Evolutionary conservation across 352 stramenopile species (phyloP).

Genomic region (Globisporangium spiculum): DNA sequence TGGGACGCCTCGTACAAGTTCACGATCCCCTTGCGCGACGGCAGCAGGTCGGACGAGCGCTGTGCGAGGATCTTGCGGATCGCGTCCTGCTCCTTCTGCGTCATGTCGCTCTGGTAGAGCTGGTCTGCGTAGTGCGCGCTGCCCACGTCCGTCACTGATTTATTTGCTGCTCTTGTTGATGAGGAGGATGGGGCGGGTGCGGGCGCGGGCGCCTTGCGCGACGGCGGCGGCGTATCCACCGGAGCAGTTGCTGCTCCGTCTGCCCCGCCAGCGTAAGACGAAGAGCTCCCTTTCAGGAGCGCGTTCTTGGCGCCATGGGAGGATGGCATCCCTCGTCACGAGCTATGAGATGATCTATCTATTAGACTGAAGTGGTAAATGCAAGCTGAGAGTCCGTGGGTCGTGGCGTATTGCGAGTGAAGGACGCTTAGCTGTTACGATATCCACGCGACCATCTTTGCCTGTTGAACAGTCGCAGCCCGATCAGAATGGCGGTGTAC

Average conservation of each 20-base stretch:
- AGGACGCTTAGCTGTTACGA: too few relatives aligned
- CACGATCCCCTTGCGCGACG: constrained; percentile 37
- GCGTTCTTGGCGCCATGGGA: constrained; percentile 1
- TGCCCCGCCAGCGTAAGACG: constrained; percentile 1
- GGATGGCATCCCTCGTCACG: constrained; percentile 1
- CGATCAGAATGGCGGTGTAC: too few relatives aligned
- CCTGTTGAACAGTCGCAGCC: neutral
- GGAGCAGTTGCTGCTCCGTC: neutral
- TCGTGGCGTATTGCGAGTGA: too few relatives aligned
- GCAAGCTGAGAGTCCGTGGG: too few relatives aligned
- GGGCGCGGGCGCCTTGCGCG: neutral
- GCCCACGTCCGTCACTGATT: neutral
- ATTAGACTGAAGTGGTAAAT: too few relatives aligned
- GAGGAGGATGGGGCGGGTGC: neutral
- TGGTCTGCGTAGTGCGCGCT: constrained; percentile 4
- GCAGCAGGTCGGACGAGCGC: constrained; percentile 39
- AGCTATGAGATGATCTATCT: too few relatives aligned
- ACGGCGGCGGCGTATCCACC: constrained; percentile 3
- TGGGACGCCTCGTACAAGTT: constrained; percentile 35
- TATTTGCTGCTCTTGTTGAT: neutral
- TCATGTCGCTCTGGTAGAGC: constrained; percentile 12
- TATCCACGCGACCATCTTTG: too few relatives aligned
- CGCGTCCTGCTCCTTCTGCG: constrained; percentile 21
- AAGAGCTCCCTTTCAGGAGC: constrained; percentile 8
- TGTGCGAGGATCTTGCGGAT: constrained; percentile 36